Conservation (phyloP, 108 stramenopile genomes). For the Parietichytrium sp. region DNA sequence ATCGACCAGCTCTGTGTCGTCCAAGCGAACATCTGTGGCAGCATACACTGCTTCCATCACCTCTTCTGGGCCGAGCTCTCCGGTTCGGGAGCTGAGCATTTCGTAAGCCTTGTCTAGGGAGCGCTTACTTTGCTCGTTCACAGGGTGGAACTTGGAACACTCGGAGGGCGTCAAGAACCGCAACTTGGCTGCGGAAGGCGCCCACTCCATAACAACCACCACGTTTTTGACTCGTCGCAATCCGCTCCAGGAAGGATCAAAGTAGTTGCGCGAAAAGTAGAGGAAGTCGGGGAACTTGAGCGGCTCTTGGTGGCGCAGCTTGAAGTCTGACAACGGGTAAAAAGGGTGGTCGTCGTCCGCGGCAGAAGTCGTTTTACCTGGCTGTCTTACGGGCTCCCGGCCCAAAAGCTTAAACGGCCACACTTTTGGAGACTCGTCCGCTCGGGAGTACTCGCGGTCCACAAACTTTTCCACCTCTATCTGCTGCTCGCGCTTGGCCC, state of each 20-base stretch:
- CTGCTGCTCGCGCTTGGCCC: constrained; percentile 43
- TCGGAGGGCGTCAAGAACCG: neutral
- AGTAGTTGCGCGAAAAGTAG: constrained; percentile 43
- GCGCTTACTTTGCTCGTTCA: neutral
- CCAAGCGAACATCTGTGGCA: constrained; percentile 22
- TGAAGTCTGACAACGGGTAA: constrained; percentile 41
- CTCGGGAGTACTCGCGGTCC: constrained; percentile 48
- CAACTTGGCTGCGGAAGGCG: neutral
- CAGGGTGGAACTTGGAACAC: neutral
- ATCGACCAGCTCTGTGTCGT: neutral
- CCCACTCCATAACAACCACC: constrained; percentile 44
- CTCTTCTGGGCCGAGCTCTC: neutral
- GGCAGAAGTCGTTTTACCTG: neutral
- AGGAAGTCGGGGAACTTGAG: constrained; percentile 40
- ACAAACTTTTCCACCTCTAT: constrained; percentile 40
- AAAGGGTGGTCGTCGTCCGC: constrained; percentile 39
- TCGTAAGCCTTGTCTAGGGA: constrained; percentile 41
- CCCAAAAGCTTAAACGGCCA: constrained; percentile 40
- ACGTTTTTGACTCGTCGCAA: constrained; percentile 45
- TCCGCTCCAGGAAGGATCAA: constrained; percentile 40
- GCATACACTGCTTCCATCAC: constrained; percentile 16
- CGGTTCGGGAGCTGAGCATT: constrained; percentile 26
- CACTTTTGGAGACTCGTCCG: constrained; percentile 41
- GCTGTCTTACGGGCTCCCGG: neutral
- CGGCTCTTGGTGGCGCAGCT: constrained; percentile 38